Percentiles rank a stretch among this genome's conserved stretches.
Conservation (phyloP, 345 rosid species). For the Citrus mangshanensis region DNA sequence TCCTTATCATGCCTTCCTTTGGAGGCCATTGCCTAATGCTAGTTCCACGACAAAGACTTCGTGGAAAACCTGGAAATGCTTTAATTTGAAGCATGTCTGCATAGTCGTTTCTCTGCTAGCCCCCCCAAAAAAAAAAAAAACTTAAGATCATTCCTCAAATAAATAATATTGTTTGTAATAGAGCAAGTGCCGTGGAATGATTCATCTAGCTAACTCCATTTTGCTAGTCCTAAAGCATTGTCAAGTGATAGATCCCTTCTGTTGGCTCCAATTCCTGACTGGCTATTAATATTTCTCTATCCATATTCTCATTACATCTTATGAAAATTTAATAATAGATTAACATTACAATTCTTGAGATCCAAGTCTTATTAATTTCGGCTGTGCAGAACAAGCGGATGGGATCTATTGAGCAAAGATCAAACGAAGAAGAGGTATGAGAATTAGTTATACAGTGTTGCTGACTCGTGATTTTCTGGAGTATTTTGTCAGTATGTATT, state of each 20-base stretch:
- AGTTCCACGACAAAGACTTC: neutral
- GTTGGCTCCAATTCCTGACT: neutral
- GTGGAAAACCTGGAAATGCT: neutral
- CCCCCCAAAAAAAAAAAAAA: neutral
- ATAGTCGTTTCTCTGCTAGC: neutral
- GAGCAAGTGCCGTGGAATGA: neutral
- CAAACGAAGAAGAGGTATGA: conserved; percentile 52
- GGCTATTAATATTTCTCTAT: neutral
- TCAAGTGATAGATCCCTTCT: neutral
- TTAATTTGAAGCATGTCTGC: neutral
- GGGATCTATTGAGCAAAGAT: conserved; percentile 41
- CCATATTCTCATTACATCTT: neutral
- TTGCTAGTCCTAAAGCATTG: neutral
- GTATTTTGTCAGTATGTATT: neutral
- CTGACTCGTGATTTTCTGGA: neutral
- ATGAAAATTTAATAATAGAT: neutral
- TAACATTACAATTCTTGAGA: neutral
- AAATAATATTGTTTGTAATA: neutral
- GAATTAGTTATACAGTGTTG: neutral
- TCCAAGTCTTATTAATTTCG: neutral
- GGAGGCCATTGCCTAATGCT: neutral
- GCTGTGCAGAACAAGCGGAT: conserved; percentile 45
- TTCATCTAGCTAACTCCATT: neutral
- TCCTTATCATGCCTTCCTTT: neutral
- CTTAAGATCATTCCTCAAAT: neutral